phyloP scores from a whole-genome alignment of 2,329 filamentous ascomycete species.

The Ambrosiella beaveri region DNA sequence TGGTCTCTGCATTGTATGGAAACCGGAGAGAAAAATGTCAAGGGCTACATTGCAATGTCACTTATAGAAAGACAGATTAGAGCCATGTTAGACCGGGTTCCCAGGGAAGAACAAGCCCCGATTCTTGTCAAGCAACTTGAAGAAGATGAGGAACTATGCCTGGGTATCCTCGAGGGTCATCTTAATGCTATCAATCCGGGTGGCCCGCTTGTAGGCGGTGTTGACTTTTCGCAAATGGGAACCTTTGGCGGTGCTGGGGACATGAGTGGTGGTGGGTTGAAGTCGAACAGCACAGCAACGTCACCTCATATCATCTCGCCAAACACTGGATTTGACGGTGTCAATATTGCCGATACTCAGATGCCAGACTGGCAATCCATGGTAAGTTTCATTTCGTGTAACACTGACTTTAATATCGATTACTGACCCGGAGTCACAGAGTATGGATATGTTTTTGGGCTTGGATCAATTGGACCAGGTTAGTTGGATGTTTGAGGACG shows the following conservation, averaged over 20 bases:
- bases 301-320: neutral
- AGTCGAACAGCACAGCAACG: neutral
- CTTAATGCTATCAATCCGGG: neutral
- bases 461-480: neutral
- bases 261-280: neutral
- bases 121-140: slow-evolving; percentile 23
- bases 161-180: slow-evolving; percentile 20
- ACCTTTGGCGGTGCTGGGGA: neutral
- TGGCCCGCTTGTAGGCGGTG: neutral
- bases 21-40: slow-evolving; percentile 37
- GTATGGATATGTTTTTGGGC: slow-evolving; percentile 3
- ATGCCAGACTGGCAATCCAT: slow-evolving; percentile 10
- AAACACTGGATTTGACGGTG: neutral
- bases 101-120: slow-evolving; percentile 20
- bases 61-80: slow-evolving; percentile 26
- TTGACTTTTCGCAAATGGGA: neutral
- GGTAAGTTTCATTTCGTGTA: neutral
- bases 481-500: slow-evolving; percentile 7
- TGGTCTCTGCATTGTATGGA: slow-evolving; percentile 27
- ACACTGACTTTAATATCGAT: neutral
- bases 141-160: slow-evolving; percentile 20
- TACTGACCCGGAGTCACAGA: neutral
- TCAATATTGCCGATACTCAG: slow-evolving; percentile 1
- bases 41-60: slow-evolving; percentile 29
- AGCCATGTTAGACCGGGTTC: slow-evolving; percentile 22